phyloP scores from a whole-genome alignment of 306 rosid species.

The Fragaria iinumae region DNA sequence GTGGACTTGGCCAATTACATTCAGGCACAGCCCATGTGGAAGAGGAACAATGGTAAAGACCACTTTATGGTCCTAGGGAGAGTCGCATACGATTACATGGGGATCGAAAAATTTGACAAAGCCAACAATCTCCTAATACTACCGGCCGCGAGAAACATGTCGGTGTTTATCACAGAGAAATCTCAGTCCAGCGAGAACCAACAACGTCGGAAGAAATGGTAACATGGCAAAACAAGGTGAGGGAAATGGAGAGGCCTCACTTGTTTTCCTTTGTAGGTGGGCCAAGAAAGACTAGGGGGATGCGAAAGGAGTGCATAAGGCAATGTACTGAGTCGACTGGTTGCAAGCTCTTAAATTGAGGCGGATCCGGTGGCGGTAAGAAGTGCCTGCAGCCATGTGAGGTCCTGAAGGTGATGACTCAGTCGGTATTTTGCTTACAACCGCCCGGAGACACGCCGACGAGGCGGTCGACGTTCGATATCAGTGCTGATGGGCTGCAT shows the following conservation, averaged over 20 bases:
- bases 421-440: slow-evolving; percentile 1
- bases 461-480: slow-evolving; percentile 3
- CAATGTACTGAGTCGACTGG: slow-evolving; percentile 3
- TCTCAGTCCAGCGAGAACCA: slow-evolving; percentile 65
- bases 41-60: slow-evolving; percentile 42
- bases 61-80: slow-evolving; percentile 68
- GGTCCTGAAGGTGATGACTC: slow-evolving; percentile 1
- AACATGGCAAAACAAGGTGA: slow-evolving; percentile 49
- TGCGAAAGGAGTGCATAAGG: background rate
- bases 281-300: background rate
- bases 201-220: slow-evolving; percentile 22
- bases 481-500: slow-evolving; percentile 1
- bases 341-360: background rate
- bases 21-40: slow-evolving; percentile 33
- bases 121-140: slow-evolving; percentile 57
- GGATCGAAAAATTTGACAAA: slow-evolving; percentile 14
- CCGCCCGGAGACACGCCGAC: slow-evolving; percentile 2
- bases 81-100: slow-evolving; percentile 56
- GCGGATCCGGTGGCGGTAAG: background rate
- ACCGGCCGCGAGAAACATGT: slow-evolving; percentile 57
- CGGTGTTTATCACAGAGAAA: slow-evolving; percentile 76
- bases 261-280: slow-evolving; percentile 23
- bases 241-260: background rate
- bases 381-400: background rate
- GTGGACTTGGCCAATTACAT: slow-evolving; percentile 35